These are phyloP conservation scores for Hypoxylon sp. DNA, from an alignment of 2,329 filamentous ascomycete genomes.

Conservation along the genomic window DNA sequence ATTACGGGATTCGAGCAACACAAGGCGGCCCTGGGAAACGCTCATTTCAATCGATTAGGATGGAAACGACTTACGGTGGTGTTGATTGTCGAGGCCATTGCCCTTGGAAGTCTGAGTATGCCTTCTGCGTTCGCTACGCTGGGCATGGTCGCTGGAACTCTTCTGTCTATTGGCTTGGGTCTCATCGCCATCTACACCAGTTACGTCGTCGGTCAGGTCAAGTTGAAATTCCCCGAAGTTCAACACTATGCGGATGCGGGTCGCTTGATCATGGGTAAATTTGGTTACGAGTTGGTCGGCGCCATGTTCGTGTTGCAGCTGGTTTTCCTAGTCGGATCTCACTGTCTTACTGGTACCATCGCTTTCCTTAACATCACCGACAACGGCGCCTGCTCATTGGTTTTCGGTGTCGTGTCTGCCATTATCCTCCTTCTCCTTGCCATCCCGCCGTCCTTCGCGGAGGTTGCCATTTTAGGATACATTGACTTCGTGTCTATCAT, in stretches of 20 bases:
- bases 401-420: constrained; percentile 65
- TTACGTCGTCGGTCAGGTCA: constrained; percentile 56
- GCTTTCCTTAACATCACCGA: constrained; percentile 67
- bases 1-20: constrained; percentile 56
- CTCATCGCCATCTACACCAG: constrained; percentile 59
- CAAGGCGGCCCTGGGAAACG: constrained; percentile 55
- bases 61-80: constrained; percentile 66
- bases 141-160: constrained; percentile 61
- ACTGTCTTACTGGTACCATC: constrained; percentile 68
- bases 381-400: constrained; percentile 65
- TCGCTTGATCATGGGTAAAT: constrained; percentile 60
- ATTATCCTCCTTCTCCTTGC: constrained; percentile 62
- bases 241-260: constrained; percentile 63
- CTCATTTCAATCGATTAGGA: constrained; percentile 61
- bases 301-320: constrained; percentile 63
- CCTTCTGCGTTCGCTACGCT: constrained; percentile 61
- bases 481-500: constrained; percentile 68
- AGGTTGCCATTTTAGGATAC: constrained; percentile 65
- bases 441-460: constrained; percentile 66
- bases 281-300: constrained; percentile 64
- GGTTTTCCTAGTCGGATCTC: constrained; percentile 70
- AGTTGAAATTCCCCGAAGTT: constrained; percentile 45
- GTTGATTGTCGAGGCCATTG: constrained; percentile 65
- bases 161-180: constrained; percentile 54
- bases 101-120: constrained; percentile 61